phyloP scores from a whole-genome alignment of 768 basidiomycete species.

The Tulasnella sp. region DNA sequence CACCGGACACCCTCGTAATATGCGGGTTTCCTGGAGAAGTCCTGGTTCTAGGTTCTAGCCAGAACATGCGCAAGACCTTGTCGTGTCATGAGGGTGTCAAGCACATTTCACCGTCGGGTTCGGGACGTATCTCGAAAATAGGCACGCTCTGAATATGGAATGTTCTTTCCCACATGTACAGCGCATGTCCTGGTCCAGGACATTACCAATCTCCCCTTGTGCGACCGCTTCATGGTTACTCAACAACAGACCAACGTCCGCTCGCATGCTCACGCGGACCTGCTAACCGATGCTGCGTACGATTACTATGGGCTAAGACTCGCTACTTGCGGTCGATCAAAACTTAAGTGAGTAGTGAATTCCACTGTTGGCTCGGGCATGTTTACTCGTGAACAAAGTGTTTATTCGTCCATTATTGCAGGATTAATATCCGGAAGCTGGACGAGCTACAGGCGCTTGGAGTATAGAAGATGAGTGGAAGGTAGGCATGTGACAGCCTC shows the following conservation, averaged over 20 bases:
- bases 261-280: slow-evolving; percentile 68
- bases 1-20: too few relatives aligned
- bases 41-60: too few relatives aligned
- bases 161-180: too few relatives aligned
- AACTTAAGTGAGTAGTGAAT: slow-evolving; percentile 48
- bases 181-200: too few relatives aligned
- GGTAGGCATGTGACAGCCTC: slow-evolving; percentile 49
- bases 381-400: slow-evolving; percentile 35
- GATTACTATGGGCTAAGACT: slow-evolving; percentile 87
- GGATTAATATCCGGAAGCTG: slow-evolving; percentile 85
- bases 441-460: slow-evolving; percentile 75
- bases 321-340: slow-evolving; percentile 82
- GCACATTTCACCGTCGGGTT: too few relatives aligned
- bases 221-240: slow-evolving; percentile 19
- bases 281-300: slow-evolving; percentile 84
- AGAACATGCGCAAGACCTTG: too few relatives aligned
- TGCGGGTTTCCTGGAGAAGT: too few relatives aligned
- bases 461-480: slow-evolving; percentile 88
- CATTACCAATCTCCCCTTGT: too few relatives aligned
- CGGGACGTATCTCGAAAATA: too few relatives aligned
- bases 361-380: slow-evolving; percentile 42
- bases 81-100: too few relatives aligned
- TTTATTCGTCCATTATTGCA: slow-evolving; percentile 40
- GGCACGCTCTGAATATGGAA: too few relatives aligned
- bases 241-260: slow-evolving; percentile 34